Conservation (phyloP, 148 eudicot genomes). For the Euryodendron excelsum region DNA sequence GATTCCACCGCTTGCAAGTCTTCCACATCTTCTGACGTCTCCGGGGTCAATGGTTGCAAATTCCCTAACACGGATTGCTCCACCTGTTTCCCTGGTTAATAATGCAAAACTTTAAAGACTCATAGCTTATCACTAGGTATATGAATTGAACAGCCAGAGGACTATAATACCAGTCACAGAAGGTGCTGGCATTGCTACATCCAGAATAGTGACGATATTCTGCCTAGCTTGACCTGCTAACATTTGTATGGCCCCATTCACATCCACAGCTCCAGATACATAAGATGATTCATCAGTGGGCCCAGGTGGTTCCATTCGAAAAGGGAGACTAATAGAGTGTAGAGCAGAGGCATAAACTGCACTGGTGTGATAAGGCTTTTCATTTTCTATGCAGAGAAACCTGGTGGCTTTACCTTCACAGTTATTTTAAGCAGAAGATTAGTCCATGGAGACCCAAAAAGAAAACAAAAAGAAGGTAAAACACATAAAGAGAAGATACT, state of each 20-base stretch:
- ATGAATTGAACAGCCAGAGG: not conserved
- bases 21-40: slow-evolving; percentile 58
- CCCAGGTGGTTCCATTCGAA: slow-evolving; percentile 64
- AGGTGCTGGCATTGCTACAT: slow-evolving; percentile 81
- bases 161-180: slow-evolving; percentile 52
- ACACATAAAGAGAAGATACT: not conserved
- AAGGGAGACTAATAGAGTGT: slow-evolving; percentile 79
- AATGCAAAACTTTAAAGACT: slow-evolving; percentile 2
- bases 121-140: not conserved
- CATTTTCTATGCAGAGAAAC: slow-evolving; percentile 57
- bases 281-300: slow-evolving; percentile 48
- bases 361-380: slow-evolving; percentile 75
- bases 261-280: slow-evolving; percentile 55
- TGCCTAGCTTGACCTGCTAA: slow-evolving; percentile 71
- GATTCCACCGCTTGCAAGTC: slow-evolving; percentile 69
- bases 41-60: slow-evolving; percentile 72
- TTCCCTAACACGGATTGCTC: slow-evolving; percentile 51
- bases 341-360: slow-evolving; percentile 92
- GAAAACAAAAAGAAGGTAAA: not conserved
- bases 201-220: slow-evolving; percentile 63
- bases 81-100: slow-evolving; percentile 39
- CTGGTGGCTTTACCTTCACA: slow-evolving; percentile 56
- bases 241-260: slow-evolving; percentile 61
- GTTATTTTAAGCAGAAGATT: slow-evolving; percentile 10
- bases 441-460: not conserved